phyloP scores from a whole-genome alignment of 768 basidiomycete species.

The Dendrothele bispora region DNA sequence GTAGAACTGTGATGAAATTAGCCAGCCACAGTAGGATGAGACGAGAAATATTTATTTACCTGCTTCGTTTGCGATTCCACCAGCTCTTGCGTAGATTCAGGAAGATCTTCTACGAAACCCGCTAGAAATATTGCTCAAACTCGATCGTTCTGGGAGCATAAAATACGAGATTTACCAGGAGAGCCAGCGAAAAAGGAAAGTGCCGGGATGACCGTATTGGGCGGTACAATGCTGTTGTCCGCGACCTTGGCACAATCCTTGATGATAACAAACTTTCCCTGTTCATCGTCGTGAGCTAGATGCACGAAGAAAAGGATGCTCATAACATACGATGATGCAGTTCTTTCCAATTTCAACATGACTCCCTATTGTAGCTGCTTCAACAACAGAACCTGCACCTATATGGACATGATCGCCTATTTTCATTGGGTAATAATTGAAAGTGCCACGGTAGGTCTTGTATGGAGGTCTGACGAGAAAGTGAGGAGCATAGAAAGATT shows the following conservation, averaged over 20 bases:
- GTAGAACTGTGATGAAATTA: conserved; percentile 8
- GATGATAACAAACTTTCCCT: conserved; percentile 97
- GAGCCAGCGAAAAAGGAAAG: conserved; percentile 84
- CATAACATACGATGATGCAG: conserved; percentile 79
- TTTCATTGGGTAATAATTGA: conserved; percentile 98
- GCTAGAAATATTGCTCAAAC: conserved; percentile 41
- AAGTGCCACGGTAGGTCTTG: conserved; percentile 86
- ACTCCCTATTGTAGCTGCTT: conserved; percentile 93
- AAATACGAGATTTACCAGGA: conserved; percentile 59
- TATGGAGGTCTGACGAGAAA: conserved; percentile 65
- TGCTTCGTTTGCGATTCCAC: conserved; percentile 85
- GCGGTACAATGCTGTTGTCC: conserved; percentile 87
- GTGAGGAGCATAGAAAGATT: not conserved
- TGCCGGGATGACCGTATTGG: conserved; percentile 91
- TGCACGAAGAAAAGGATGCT: conserved; percentile 4
- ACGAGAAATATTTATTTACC: not conserved
- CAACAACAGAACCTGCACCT: conserved; percentile 83
- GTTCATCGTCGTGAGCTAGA: not conserved
- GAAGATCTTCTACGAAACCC: conserved; percentile 78
- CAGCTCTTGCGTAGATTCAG: conserved; percentile 92
- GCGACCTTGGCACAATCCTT: conserved; percentile 92
- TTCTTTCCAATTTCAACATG: conserved; percentile 95
- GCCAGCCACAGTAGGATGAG: too few relatives aligned
- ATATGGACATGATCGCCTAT: conserved; percentile 95
- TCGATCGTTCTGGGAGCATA: not conserved